Percentiles rank a stretch among this genome's conserved stretches.
These are phyloP conservation scores for Picea engelmannii DNA, from an alignment of 83 land plant species.

Conservation along the genomic window DNA sequence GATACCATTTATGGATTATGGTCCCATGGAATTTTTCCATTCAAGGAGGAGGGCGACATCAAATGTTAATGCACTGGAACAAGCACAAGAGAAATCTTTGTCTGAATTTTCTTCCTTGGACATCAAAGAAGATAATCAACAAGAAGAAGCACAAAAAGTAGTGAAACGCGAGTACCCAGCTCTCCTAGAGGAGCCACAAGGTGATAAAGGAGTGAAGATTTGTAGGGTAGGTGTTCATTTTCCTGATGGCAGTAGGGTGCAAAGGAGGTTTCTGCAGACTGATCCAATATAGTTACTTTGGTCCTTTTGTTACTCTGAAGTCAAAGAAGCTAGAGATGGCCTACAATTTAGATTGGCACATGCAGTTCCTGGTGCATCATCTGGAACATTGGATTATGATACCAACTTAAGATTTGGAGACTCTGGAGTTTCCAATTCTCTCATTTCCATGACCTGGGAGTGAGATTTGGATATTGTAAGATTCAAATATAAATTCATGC, in stretches of 20 bases:
- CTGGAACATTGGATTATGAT: conserved; percentile 32
- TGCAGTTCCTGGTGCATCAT: conserved; percentile 60
- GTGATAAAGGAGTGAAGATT: conserved; percentile 35
- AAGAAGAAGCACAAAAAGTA: background rate
- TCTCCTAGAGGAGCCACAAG: conserved; percentile 83
- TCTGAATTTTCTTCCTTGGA: too few species aligned
- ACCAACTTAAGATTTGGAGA: conserved; percentile 46
- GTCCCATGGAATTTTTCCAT: conserved; percentile 49
- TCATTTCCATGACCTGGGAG: conserved; percentile 70
- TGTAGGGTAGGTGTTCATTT: conserved; percentile 85
- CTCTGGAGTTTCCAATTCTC: conserved; percentile 61
- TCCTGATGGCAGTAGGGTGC: conserved; percentile 81
- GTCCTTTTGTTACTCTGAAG: conserved; percentile 65
- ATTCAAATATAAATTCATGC: too few species aligned
- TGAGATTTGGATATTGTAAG: conserved; percentile 18
- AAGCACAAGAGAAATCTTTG: too few species aligned
- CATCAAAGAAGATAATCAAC: background rate
- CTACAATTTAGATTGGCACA: conserved; percentile 53
- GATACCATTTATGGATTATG: conserved; percentile 74
- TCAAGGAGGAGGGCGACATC: too few species aligned
- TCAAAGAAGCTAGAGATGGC: conserved; percentile 36
- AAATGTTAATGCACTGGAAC: too few species aligned
- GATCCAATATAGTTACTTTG: conserved; percentile 80
- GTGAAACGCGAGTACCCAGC: conserved; percentile 47
- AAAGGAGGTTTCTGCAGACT: conserved; percentile 62